These are phyloP conservation scores for Pilatotrama ljubarskyi DNA, from an alignment of 768 basidiomycete genomes.

Conservation along the genomic window DNA sequence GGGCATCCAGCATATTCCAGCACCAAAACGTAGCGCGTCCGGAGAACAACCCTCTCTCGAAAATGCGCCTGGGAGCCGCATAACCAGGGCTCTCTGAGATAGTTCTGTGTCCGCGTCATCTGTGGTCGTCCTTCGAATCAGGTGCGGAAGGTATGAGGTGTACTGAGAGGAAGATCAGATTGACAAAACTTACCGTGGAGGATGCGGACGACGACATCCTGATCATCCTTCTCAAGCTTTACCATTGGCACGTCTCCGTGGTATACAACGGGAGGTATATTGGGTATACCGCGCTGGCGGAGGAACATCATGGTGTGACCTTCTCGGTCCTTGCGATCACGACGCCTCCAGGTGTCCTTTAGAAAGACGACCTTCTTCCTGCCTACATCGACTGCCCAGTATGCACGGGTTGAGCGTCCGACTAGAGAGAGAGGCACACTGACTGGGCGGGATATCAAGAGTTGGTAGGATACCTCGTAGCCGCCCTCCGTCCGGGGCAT, in stretches of 20 bases:
- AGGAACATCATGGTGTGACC: neutral
- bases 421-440: neutral
- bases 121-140: neutral
- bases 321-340: neutral
- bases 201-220: neutral
- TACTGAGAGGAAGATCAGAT: too few species aligned
- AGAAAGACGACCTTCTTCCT: neutral
- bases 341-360: conserved; percentile 15
- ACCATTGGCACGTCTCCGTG: conserved; percentile 10
- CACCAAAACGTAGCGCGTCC: neutral
- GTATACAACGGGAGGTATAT: neutral
- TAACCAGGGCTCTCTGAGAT: neutral
- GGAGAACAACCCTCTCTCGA: neutral
- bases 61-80: neutral
- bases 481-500: neutral
- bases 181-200: neutral
- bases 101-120: neutral
- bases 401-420: conserved; percentile 6
- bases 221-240: neutral
- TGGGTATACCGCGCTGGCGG: neutral
- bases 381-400: conserved; percentile 8
- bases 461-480: neutral
- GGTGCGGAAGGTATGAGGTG: neutral
- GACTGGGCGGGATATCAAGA: conserved; percentile 4
- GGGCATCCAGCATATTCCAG: neutral